Percentiles rank a stretch among this genome's conserved stretches.
Evolutionary conservation across 2,329 filamentous ascomycete species (phyloP).

Genomic region (Capronia coronata): DNA sequence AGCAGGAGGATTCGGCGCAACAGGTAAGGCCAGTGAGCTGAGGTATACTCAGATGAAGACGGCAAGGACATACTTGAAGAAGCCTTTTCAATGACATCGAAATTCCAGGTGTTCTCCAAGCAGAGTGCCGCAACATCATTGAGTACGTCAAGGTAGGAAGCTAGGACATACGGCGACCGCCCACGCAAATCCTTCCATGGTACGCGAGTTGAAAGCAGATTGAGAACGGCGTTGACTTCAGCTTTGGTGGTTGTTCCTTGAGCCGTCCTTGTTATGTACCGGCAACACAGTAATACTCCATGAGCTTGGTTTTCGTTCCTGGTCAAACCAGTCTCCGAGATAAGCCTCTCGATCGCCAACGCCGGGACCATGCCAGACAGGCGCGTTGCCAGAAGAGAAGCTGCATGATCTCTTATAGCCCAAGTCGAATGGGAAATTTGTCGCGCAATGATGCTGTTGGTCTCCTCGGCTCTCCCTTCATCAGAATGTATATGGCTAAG

Average conservation of each 20-base stretch:
- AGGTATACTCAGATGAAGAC: background rate
- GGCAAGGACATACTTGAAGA: background rate
- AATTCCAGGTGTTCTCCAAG: conserved; percentile 9
- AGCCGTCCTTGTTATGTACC: conserved; percentile 10
- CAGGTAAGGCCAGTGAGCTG: conserved; percentile 10
- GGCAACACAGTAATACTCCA: conserved; percentile 33
- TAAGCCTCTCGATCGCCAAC: background rate
- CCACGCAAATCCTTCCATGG: background rate
- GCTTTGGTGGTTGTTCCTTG: background rate
- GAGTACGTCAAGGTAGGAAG: conserved; percentile 22
- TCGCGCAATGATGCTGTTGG: conserved; percentile 33
- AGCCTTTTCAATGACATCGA: background rate
- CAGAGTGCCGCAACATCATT: conserved; percentile 15
- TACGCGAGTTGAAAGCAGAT: background rate
- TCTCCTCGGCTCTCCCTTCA: conserved; percentile 32
- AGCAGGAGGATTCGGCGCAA: conserved; percentile 7
- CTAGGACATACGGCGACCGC: conserved; percentile 18
- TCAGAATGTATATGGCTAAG: conserved; percentile 32
- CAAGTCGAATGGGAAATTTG: conserved; percentile 41
- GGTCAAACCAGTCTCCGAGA: conserved; percentile 2
- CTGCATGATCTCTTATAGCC: conserved; percentile 43
- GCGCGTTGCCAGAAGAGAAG: conserved; percentile 29
- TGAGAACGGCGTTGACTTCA: conserved; percentile 10
- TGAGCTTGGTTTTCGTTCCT: conserved; percentile 36
- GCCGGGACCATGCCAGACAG: conserved; percentile 1